Base-by-base conservation (phyloP, 495 filamentous ascomycete genomes). In the Neurospora sp. region DNA sequence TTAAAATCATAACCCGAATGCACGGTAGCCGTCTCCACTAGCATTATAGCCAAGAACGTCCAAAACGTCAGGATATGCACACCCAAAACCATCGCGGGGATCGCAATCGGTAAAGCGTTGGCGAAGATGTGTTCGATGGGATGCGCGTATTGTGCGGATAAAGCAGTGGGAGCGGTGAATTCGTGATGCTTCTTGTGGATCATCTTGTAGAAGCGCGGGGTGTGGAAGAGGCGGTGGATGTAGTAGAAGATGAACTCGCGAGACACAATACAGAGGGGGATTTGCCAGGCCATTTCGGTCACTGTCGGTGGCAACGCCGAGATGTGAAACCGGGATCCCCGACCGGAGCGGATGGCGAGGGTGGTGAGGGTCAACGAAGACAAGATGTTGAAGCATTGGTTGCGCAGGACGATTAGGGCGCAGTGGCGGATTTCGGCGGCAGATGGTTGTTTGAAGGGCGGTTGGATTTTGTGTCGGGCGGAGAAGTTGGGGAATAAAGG, bases 181-280 rank as follows among this genome's bases (percentile, higher is more conserved):
- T 80, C 77, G 78, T 90, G 88, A 74, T 90, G 89, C 39, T 80
- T 76, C 70, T 88, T 89, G 80, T 91, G 89, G 69, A 91, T 84
- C 8, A 72, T 75, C 31, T 75, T 76, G 79, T 89, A 90, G 12
- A 90, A 71, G 6, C 46, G 72, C 0, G 82, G 86, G 5, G 79
- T 77, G 79, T 92, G 85, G 39, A 92, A 80, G 40, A 86, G 72
- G 38, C 87, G 82, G 78, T 92, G 87, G 73, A 80, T 72, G 74
- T 86, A 86, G 78, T 90, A 90, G 80, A 90, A 90, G 5, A 85
- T 39, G 11, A 82, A 46, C 76, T 92, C 86, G 75, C 89, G 81
- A 72, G 83, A 41, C 41, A 89, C 73, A 38, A 85, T 62, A 73
- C 84, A 82, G 77, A 86, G 39, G 69, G 84, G 8, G 70, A 89